Conservation (phyloP, 1,139 yeast species). For the Suhomyces kunorum region DNA sequence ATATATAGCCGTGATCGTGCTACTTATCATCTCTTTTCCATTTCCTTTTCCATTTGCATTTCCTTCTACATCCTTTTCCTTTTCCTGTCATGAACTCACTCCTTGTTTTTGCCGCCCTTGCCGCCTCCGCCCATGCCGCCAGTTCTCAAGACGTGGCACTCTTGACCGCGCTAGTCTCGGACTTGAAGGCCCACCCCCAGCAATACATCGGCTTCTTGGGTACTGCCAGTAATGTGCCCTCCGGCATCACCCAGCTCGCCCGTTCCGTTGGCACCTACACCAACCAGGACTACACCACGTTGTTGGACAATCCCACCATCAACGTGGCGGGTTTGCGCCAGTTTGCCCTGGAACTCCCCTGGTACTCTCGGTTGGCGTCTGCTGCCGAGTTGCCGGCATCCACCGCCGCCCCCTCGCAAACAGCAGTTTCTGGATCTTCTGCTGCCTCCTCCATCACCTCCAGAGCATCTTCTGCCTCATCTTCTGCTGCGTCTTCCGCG, state of each 20-base stretch:
- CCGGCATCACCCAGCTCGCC: slow-evolving; percentile 39
- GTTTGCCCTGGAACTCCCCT: slow-evolving; percentile 45
- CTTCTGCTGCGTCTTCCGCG: slow-evolving; percentile 3
- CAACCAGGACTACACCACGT: slow-evolving; percentile 43
- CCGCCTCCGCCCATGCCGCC: slow-evolving; percentile 28
- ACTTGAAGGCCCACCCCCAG: slow-evolving; percentile 27
- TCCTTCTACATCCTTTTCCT: not conserved
- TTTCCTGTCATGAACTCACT: not conserved
- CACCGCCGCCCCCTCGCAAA: slow-evolving; percentile 9
- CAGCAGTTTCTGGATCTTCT: slow-evolving; percentile 7
- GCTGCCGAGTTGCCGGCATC: slow-evolving; percentile 15
- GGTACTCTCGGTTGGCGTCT: slow-evolving; percentile 39
- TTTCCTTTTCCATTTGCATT: not conserved
- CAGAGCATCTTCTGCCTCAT: slow-evolving; percentile 1
- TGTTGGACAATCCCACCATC: slow-evolving; percentile 28
- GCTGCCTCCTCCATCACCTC: slow-evolving; percentile 5
- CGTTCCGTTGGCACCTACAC: slow-evolving; percentile 40
- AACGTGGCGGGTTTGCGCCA: slow-evolving; percentile 28
- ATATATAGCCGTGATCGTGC: not conserved
- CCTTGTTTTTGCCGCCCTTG: slow-evolving; percentile 1
- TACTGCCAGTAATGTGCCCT: slow-evolving; percentile 39
- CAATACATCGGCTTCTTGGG: slow-evolving; percentile 33
- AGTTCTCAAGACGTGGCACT: slow-evolving; percentile 34
- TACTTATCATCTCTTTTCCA: not conserved
- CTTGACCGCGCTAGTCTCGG: slow-evolving; percentile 44